These are phyloP conservation scores for Mycena citricolor DNA, from an alignment of 1,284 basidiomycete species.

Conservation along the genomic window DNA sequence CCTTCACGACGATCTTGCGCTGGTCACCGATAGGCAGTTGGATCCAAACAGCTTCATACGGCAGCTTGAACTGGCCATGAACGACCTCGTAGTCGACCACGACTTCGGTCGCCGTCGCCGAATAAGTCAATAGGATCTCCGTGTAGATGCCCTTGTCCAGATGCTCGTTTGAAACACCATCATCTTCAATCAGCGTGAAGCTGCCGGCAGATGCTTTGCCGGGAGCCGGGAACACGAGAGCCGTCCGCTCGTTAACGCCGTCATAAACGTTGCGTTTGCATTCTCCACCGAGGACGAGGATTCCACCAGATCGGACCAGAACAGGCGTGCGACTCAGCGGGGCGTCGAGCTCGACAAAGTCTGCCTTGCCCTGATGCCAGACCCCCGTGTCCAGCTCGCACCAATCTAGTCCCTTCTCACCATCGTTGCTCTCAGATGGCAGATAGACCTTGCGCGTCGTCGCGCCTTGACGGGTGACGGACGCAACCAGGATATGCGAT, in stretches of 20 bases:
- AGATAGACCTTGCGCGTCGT: constrained; percentile 20
- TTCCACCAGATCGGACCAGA: constrained; percentile 15
- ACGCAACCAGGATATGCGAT: constrained; percentile 22
- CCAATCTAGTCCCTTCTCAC: constrained; percentile 16
- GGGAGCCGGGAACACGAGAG: constrained; percentile 20
- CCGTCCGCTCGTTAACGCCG: constrained; percentile 19
- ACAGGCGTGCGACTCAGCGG: constrained; percentile 17
- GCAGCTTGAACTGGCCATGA: constrained; percentile 15
- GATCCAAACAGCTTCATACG: constrained; percentile 21
- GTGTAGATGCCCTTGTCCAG: constrained; percentile 15
- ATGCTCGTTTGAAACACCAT: constrained; percentile 21
- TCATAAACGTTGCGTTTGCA: constrained; percentile 23
- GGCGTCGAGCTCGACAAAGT: constrained; percentile 17
- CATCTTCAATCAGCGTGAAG: constrained; percentile 22
- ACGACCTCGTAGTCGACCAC: constrained; percentile 18
- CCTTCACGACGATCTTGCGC: constrained; percentile 16
- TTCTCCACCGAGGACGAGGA: constrained; percentile 17
- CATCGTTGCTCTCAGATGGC: constrained; percentile 17
- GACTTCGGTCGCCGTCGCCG: constrained; percentile 8
- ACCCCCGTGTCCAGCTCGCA: constrained; percentile 22
- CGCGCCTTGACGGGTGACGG: constrained; percentile 22
- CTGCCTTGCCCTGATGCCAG: constrained; percentile 21
- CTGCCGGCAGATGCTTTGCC: constrained; percentile 9
- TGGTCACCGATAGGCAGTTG: constrained; percentile 17
- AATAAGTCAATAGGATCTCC: constrained; percentile 17